Percentiles rank a stretch among this genome's conserved stretches.
Evolutionary conservation across 2,329 filamentous ascomycete species (phyloP).

Genomic region (Hawksworthiomyces lignivorus): DNA sequence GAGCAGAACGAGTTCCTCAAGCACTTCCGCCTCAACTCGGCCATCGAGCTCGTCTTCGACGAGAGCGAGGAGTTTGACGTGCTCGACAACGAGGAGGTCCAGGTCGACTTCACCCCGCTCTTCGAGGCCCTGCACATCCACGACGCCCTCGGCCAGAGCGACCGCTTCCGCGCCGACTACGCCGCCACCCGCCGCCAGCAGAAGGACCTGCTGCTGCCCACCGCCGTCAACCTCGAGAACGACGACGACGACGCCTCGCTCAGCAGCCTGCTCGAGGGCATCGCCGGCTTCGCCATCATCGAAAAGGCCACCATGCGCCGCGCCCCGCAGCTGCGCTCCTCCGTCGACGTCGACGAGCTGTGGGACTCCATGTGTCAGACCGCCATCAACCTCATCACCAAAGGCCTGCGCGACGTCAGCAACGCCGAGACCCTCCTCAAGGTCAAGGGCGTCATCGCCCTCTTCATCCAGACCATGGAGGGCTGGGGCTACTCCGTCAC

Average conservation of each 20-base stretch:
- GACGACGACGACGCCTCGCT: slow-evolving; percentile 81
- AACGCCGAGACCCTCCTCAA: slow-evolving; percentile 89
- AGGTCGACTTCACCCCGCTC: slow-evolving; percentile 88
- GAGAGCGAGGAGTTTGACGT: slow-evolving; percentile 95
- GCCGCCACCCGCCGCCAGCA: slow-evolving; percentile 83
- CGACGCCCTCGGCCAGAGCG: slow-evolving; percentile 83
- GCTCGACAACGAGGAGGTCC: slow-evolving; percentile 87
- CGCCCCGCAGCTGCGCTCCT: slow-evolving; percentile 71
- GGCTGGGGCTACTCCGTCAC: slow-evolving; percentile 85
- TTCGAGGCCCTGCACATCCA: slow-evolving; percentile 97
- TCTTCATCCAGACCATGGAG: slow-evolving; percentile 99
- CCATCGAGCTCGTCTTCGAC: slow-evolving; percentile 90
- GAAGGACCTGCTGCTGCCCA: slow-evolving; percentile 81
- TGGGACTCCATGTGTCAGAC: slow-evolving; percentile 98
- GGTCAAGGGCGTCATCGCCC: slow-evolving; percentile 83
- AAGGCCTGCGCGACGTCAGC: slow-evolving; percentile 68
- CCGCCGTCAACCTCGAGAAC: slow-evolving; percentile 65
- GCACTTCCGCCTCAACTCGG: slow-evolving; percentile 88
- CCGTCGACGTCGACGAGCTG: slow-evolving; percentile 89
- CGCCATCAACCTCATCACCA: slow-evolving; percentile 73
- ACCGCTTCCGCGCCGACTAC: slow-evolving; percentile 86
- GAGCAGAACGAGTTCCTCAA: slow-evolving; percentile 67
- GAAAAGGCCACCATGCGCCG: slow-evolving; percentile 89
- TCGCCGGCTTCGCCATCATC: slow-evolving; percentile 93
- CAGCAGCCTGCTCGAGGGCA: slow-evolving; percentile 86